phyloP scores from a whole-genome alignment of 2,329 filamentous ascomycete species.

The Dothideomycetes sp. region DNA sequence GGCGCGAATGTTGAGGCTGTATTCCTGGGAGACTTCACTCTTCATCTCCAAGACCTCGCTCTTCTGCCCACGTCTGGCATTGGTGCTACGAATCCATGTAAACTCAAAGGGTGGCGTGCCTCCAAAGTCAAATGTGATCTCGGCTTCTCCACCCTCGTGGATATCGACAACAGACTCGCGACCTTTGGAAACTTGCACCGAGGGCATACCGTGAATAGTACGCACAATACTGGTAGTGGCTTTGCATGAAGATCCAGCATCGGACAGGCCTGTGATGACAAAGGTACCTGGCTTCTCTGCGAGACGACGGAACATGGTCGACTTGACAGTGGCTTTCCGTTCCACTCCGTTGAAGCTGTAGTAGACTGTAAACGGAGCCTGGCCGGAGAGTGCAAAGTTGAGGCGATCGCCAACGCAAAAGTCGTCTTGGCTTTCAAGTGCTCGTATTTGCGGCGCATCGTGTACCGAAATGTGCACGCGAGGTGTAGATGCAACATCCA shows the following conservation, averaged over 20 bases:
- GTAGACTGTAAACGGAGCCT: constrained; percentile 82
- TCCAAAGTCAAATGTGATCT: constrained; percentile 90
- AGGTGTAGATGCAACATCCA: constrained; percentile 47
- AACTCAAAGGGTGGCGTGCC: constrained; percentile 96
- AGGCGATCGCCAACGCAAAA: constrained; percentile 95
- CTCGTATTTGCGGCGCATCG: constrained; percentile 82
- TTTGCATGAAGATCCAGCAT: constrained; percentile 80
- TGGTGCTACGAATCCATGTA: constrained; percentile 86
- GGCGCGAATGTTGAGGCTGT: constrained; percentile 69
- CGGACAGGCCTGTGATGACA: constrained; percentile 73
- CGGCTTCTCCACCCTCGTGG: constrained; percentile 88
- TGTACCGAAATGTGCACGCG: constrained; percentile 86
- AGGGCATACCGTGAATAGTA: constrained; percentile 82
- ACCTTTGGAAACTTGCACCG: constrained; percentile 80
- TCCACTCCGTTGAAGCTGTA: constrained; percentile 76
- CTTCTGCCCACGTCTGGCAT: constrained; percentile 66
- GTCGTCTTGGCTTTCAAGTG: constrained; percentile 72
- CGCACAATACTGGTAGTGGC: constrained; percentile 69
- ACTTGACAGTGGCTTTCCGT: constrained; percentile 67
- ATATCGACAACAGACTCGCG: constrained; percentile 76
- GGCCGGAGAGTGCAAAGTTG: constrained; percentile 81
- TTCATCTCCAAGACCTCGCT: constrained; percentile 78
- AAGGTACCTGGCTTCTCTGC: constrained; percentile 87
- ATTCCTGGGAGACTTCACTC: constrained; percentile 73
- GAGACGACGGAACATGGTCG: constrained; percentile 82